These are phyloP conservation scores for Casuarina cunninghamiana DNA, from an alignment of 306 rosid species.

Conservation along the genomic window DNA sequence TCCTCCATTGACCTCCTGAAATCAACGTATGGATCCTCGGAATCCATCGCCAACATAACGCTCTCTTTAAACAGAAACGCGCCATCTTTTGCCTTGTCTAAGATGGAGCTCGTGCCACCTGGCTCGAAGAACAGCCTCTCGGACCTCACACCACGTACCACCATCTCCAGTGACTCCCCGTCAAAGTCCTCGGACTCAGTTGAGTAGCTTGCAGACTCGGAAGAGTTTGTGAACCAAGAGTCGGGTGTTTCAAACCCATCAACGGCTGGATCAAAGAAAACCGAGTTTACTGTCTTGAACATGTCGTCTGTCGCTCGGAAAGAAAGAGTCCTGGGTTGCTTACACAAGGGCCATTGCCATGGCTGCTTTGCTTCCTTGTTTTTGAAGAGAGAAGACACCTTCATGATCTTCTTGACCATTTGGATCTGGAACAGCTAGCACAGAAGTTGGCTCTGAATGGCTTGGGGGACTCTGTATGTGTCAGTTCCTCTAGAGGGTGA, in stretches of 20 bases:
- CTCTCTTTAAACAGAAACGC: constrained; percentile 55
- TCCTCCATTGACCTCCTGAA: constrained; percentile 84
- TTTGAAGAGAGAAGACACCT: constrained; percentile 49
- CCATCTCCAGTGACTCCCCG: constrained; percentile 46
- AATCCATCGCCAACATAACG: constrained; percentile 65
- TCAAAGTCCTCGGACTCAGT: constrained; percentile 58
- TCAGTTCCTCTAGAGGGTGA: constrained; percentile 25
- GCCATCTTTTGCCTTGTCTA: constrained; percentile 38
- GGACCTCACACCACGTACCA: constrained; percentile 59
- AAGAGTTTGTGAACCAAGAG: constrained; percentile 65
- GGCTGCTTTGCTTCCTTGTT: constrained; percentile 34
- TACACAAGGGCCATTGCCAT: constrained; percentile 59
- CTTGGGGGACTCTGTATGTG: constrained; percentile 26
- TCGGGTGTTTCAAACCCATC: constrained; percentile 53
- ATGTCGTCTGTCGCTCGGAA: constrained; percentile 55
- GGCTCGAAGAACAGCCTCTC: constrained; percentile 83
- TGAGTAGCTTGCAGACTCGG: constrained; percentile 60
- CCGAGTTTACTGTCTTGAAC: constrained; percentile 65
- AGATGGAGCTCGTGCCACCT: constrained; percentile 54
- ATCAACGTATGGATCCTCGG: constrained; percentile 67
- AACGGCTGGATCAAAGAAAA: constrained; percentile 44
- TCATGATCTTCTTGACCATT: constrained; percentile 59
- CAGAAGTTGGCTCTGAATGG: background rate
- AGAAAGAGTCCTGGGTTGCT: constrained; percentile 58
- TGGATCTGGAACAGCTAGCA: constrained; percentile 1